A percentile compares a stretch with the other conserved stretches of the same genome.
These are phyloP conservation scores for Irpex lacteus DNA, from an alignment of 1,284 basidiomycete species.

Conservation along the genomic window DNA sequence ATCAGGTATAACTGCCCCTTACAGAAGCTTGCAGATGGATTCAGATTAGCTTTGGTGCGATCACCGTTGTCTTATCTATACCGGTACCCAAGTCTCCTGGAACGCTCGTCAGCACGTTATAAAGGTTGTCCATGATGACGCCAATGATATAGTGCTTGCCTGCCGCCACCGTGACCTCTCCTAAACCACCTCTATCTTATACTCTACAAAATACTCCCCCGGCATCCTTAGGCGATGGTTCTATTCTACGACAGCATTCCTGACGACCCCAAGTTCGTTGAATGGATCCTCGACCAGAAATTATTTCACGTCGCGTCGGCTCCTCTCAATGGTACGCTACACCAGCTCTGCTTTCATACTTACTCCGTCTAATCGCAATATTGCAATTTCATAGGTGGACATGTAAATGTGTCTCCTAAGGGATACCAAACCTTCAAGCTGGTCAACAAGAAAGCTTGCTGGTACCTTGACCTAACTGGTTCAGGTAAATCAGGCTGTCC, in stretches of 20 bases:
- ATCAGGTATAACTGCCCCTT: too few species aligned
- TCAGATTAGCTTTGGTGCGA: too few species aligned
- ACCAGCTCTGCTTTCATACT: not conserved
- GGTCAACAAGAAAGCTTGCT: conserved; percentile 42
- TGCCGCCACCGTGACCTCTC: too few species aligned
- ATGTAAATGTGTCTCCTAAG: conserved; percentile 58
- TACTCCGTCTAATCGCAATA: not conserved
- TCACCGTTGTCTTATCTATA: too few species aligned
- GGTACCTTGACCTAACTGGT: conserved; percentile 57
- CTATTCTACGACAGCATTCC: conserved; percentile 49
- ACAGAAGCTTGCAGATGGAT: too few species aligned
- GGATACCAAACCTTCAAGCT: conserved; percentile 48
- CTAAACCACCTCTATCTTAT: too few species aligned
- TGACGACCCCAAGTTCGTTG: conserved; percentile 30
- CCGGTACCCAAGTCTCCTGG: too few species aligned
- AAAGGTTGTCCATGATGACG: too few species aligned
- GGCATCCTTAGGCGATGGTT: conserved; percentile 34
- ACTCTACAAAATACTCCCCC: too few species aligned
- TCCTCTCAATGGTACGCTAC: conserved; percentile 35
- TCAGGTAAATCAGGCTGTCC: conserved; percentile 38
- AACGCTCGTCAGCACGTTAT: too few species aligned
- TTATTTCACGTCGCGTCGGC: conserved; percentile 59
- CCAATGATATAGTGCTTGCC: too few species aligned
- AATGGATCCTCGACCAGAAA: conserved; percentile 50
- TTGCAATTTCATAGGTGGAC: conserved; percentile 31